A percentile compares a stretch with the other conserved stretches of the same genome.
Conservation (phyloP, 1,139 yeast genomes). For the Hansenula sp. region DNA sequence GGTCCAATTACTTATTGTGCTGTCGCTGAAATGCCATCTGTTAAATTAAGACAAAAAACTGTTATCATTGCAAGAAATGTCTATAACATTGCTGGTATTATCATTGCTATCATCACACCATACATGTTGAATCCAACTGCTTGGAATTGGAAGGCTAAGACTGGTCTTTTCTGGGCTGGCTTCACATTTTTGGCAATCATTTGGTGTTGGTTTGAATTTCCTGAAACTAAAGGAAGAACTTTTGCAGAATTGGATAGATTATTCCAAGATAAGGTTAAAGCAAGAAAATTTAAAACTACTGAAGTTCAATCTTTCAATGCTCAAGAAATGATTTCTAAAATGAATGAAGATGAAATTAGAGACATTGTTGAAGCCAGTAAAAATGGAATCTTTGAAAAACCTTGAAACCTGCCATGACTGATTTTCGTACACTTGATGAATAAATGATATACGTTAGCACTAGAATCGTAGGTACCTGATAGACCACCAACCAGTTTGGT, state of each 20-base stretch:
- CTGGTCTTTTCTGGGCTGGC: constrained; percentile 22
- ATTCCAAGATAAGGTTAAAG: constrained; percentile 29
- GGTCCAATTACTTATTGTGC: constrained; percentile 37
- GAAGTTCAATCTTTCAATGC: constrained; percentile 18
- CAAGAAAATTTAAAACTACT: constrained; percentile 25
- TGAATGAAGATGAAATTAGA: constrained; percentile 15
- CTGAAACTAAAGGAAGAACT: constrained; percentile 39
- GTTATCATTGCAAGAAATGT: constrained; percentile 32
- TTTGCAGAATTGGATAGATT: constrained; percentile 36
- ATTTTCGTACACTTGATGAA: no score
- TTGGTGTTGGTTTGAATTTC: constrained; percentile 36
- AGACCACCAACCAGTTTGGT: no score
- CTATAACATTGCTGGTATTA: constrained; percentile 31
- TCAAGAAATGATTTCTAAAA: constrained; percentile 13
- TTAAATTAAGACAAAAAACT: constrained; percentile 35
- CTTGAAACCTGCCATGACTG: no score
- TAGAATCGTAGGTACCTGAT: no score
- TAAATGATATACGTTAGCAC: no score
- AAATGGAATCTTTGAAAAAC: neutral
- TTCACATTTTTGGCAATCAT: constrained; percentile 29
- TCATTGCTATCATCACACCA: constrained; percentile 30
- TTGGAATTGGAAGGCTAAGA: constrained; percentile 42
- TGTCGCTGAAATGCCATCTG: constrained; percentile 37
- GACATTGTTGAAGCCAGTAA: constrained; percentile 11
- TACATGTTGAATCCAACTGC: constrained; percentile 43